A percentile compares a stretch with the other conserved stretches of the same genome.
phyloP scores from a whole-genome alignment of 495 filamentous ascomycete genomes.

The Viridothelium virens region DNA sequence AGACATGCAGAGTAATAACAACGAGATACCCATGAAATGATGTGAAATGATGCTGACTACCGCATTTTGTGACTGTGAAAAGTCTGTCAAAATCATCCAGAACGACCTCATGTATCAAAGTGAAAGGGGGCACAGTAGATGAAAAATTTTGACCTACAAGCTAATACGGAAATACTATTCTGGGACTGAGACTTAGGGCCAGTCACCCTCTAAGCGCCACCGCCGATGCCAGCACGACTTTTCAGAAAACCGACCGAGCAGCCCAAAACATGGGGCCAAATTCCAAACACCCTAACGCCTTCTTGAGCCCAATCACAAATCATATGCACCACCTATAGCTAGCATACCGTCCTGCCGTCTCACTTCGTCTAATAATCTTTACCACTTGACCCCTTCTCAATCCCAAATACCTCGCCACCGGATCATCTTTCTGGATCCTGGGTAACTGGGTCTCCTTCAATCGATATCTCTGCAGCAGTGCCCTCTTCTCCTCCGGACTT shows the following conservation, averaged over 20 bases:
- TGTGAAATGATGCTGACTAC: background rate
- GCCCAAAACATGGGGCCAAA: background rate
- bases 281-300: too few species aligned
- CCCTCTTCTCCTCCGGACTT: conserved; percentile 78
- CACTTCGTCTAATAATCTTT: conserved; percentile 84
- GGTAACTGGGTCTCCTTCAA: conserved; percentile 96
- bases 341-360: conserved; percentile 72
- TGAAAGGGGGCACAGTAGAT: too few species aligned
- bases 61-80: background rate
- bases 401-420: conserved; percentile 85
- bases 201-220: background rate
- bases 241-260: background rate
- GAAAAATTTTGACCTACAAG: too few species aligned
- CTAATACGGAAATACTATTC: too few species aligned
- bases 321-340: conserved; percentile 61
- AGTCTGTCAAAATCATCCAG: background rate
- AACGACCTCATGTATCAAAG: background rate
- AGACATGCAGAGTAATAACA: background rate
- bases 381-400: conserved; percentile 91
- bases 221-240: background rate
- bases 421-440: conserved; percentile 82
- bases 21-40: background rate
- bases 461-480: conserved; percentile 76
- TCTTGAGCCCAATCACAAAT: conserved; percentile 11
- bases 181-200: background rate